These are phyloP conservation scores for Zymoseptoria passerinii DNA, from an alignment of 2,329 filamentous ascomycete genomes.

Conservation along the genomic window DNA sequence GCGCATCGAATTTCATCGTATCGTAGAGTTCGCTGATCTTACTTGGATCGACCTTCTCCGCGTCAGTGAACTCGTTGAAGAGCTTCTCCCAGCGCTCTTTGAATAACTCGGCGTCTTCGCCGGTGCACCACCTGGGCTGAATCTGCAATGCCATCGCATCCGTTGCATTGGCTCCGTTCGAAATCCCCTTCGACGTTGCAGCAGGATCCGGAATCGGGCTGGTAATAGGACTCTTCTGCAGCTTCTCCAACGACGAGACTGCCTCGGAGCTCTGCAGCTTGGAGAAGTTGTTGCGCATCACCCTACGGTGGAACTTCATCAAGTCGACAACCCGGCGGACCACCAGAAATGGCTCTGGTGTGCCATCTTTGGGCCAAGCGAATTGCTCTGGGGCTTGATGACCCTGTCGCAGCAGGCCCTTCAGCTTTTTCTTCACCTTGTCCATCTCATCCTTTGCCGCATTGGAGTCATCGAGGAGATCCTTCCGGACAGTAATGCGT, in stretches of 20 bases:
- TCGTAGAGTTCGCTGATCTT: slow-evolving; percentile 98
- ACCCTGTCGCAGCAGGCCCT: slow-evolving; percentile 83
- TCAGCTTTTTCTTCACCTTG: slow-evolving; percentile 99
- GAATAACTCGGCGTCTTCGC: slow-evolving; percentile 90
- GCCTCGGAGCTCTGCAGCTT: slow-evolving; percentile 59
- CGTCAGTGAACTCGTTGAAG: slow-evolving; percentile 91
- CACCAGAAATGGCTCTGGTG: slow-evolving; percentile 88
- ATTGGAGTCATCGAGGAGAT: slow-evolving; percentile 93
- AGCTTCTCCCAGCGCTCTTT: slow-evolving; percentile 97
- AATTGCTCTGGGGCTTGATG: slow-evolving; percentile 90
- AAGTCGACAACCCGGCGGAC: slow-evolving; percentile 85
- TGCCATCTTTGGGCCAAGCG: slow-evolving; percentile 88
- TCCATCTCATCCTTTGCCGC: slow-evolving; percentile 99
- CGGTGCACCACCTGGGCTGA: slow-evolving; percentile 90
- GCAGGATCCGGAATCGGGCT: slow-evolving; percentile 24
- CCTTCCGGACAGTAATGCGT: slow-evolving; percentile 84
- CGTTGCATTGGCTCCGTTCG: neutral
- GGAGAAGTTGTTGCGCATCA: slow-evolving; percentile 90
- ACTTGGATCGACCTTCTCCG: slow-evolving; percentile 95
- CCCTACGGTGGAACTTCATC: slow-evolving; percentile 93
- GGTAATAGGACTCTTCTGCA: slow-evolving; percentile 42
- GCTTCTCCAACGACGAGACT: slow-evolving; percentile 48
- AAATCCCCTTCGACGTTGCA: neutral
- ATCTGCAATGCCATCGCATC: slow-evolving; percentile 41
- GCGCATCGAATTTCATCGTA: slow-evolving; percentile 98